phyloP scores from a whole-genome alignment of 768 basidiomycete species.

The Hydnomerulius pinastri region DNA sequence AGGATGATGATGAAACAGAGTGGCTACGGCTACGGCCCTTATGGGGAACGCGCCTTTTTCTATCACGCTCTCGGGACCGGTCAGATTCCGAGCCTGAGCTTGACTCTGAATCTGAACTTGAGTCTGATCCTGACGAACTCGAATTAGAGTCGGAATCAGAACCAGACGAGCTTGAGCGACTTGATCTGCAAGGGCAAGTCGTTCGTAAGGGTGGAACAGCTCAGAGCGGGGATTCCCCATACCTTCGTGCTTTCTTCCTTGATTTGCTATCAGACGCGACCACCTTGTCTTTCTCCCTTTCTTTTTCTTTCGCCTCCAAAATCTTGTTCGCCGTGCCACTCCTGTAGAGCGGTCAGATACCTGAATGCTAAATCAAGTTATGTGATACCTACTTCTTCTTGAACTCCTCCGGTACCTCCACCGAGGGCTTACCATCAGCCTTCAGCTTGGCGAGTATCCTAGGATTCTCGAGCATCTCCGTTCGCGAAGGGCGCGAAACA shows the following conservation, averaged over 20 bases:
- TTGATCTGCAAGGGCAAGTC: constrained; percentile 29
- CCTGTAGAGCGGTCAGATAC: constrained; percentile 37
- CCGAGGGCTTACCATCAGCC: constrained; percentile 70
- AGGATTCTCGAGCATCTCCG: constrained; percentile 83
- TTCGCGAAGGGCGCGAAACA: constrained; percentile 85
- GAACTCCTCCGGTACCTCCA: constrained; percentile 91
- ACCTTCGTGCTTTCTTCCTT: constrained; percentile 41
- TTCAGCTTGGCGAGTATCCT: constrained; percentile 64
- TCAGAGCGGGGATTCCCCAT: constrained; percentile 31
- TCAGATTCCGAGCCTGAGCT: constrained; percentile 47
- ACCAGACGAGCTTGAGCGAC: constrained; percentile 32
- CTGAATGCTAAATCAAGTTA: not conserved
- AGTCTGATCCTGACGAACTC: constrained; percentile 47
- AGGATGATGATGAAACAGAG: constrained; percentile 23
- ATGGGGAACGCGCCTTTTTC: constrained; percentile 41
- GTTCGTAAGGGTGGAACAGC: not conserved
- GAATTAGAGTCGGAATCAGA: constrained; percentile 40
- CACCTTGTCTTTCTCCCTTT: constrained; percentile 48
- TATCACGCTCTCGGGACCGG: constrained; percentile 43
- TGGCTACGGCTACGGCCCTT: constrained; percentile 21
- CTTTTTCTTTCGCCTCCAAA: constrained; percentile 80
- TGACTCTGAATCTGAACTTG: constrained; percentile 39
- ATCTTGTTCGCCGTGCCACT: constrained; percentile 85
- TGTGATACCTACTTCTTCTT: constrained; percentile 62
- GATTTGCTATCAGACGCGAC: constrained; percentile 30